These are phyloP conservation scores for Coniochaeta prunicola DNA, from an alignment of 2,329 filamentous ascomycete species.

Conservation along the genomic window DNA sequence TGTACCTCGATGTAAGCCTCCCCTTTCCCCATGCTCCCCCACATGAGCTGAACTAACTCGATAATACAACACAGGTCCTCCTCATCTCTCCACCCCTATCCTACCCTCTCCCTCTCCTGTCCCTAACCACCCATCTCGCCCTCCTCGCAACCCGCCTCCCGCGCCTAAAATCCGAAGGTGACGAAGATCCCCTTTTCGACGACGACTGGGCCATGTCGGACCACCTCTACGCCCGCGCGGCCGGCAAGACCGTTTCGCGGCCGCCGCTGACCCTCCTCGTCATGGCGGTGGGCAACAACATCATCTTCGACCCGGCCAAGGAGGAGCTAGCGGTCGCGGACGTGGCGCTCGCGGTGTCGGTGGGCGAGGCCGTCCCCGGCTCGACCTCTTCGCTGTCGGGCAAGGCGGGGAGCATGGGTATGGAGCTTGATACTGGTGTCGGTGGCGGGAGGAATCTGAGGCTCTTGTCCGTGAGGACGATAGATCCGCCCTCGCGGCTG, in stretches of 20 bases:
- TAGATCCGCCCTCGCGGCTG: slow-evolving; percentile 67
- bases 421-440: slow-evolving; percentile 30
- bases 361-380: slow-evolving; percentile 40
- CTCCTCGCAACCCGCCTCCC: slow-evolving; percentile 83
- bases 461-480: slow-evolving; percentile 61
- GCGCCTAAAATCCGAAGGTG: slow-evolving; percentile 75
- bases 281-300: slow-evolving; percentile 75
- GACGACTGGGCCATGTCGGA: slow-evolving; percentile 90
- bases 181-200: slow-evolving; percentile 96
- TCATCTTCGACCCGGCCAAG: slow-evolving; percentile 86
- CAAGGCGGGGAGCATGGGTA: slow-evolving; percentile 13
- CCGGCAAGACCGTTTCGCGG: slow-evolving; percentile 30
- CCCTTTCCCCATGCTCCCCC: not conserved
- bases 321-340: slow-evolving; percentile 94
- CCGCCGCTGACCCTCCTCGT: slow-evolving; percentile 90
- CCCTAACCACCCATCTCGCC: slow-evolving; percentile 86
- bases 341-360: slow-evolving; percentile 76
- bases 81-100: slow-evolving; percentile 89
- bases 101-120: slow-evolving; percentile 88
- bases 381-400: slow-evolving; percentile 3
- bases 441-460: slow-evolving; percentile 37
- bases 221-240: slow-evolving; percentile 61
- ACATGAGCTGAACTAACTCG: not conserved
- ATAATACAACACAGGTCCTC: slow-evolving; percentile 55
- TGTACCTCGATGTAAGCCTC: slow-evolving; percentile 80